Evolutionary conservation across 805 yeast genomes (phyloP).

Genomic region (Yarrowia sp.): DNA sequence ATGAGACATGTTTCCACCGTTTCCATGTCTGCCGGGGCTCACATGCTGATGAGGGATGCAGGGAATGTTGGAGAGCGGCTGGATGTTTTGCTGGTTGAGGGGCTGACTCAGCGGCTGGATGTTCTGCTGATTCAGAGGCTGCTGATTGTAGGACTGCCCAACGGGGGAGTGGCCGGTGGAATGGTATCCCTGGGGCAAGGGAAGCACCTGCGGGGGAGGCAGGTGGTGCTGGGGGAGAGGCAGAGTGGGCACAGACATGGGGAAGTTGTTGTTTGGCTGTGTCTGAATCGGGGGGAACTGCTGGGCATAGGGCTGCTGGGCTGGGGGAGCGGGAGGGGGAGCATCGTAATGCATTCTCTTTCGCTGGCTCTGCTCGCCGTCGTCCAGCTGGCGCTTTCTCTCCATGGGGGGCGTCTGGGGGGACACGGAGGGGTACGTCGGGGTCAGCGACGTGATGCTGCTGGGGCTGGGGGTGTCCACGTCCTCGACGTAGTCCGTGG

Average conservation of each 20-base stretch:
- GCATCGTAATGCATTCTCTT: neutral
- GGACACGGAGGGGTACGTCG: slow-evolving; percentile 21
- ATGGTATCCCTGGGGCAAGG: neutral
- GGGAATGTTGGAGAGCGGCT: slow-evolving; percentile 13
- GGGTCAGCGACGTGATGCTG: slow-evolving; percentile 3
- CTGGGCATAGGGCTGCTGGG: slow-evolving; percentile 1
- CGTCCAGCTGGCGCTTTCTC: slow-evolving; percentile 23
- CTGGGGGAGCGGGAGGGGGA: neutral
- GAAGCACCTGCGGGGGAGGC: slow-evolving; percentile 1
- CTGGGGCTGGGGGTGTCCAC: slow-evolving; percentile 13
- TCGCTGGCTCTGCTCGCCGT: neutral
- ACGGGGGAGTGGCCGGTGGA: slow-evolving; percentile 17
- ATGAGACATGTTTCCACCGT: neutral
- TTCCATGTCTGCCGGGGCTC: neutral
- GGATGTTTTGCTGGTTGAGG: neutral
- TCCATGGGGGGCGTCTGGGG: slow-evolving; percentile 36
- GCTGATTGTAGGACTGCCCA: slow-evolving; percentile 3
- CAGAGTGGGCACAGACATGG: slow-evolving; percentile 14
- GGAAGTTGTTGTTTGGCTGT: neutral
- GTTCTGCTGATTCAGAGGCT: too few relatives aligned
- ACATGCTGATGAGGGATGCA: slow-evolving; percentile 5
- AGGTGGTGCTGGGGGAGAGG: slow-evolving; percentile 7
- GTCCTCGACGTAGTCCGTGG: slow-evolving; percentile 2
- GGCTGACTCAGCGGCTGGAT: too few relatives aligned
- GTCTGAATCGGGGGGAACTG: slow-evolving; percentile 23